Conservation (phyloP, 192 early-diverging fungal species). For the Coemansia sp. region DNA sequence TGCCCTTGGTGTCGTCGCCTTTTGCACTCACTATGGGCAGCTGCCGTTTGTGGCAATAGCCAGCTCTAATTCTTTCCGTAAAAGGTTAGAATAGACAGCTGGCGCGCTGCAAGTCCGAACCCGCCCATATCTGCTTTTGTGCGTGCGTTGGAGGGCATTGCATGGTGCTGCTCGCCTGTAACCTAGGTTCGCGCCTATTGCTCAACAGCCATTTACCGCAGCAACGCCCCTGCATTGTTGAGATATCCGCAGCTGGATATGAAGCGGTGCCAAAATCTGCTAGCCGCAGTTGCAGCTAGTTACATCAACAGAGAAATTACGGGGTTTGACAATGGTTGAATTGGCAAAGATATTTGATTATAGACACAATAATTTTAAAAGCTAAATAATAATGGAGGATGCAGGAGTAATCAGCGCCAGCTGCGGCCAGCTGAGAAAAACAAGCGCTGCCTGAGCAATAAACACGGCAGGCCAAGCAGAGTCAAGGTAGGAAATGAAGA, state of each 20-base stretch:
- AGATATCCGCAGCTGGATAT: background rate
- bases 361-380: background rate
- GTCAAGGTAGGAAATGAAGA: background rate
- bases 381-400: background rate
- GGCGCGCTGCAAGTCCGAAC: background rate
- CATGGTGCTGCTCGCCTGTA: background rate
- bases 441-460: background rate
- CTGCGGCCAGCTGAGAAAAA: background rate
- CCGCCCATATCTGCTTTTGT: background rate
- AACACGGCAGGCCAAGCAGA: background rate
- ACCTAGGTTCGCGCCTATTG: background rate
- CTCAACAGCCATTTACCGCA: background rate
- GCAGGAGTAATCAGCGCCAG: background rate
- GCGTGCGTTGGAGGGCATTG: background rate
- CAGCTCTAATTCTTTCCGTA: slow-evolving; percentile 1
- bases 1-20: background rate
- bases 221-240: background rate
- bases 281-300: background rate
- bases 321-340: background rate
- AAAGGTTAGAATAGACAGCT: background rate
- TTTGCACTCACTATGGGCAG: background rate
- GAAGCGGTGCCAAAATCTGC: background rate
- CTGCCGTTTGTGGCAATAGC: background rate
- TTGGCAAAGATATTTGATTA: background rate
- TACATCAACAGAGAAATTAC: background rate